Base-by-base conservation (phyloP, 495 filamentous ascomycete species). In the Daldinia childiae region DNA sequence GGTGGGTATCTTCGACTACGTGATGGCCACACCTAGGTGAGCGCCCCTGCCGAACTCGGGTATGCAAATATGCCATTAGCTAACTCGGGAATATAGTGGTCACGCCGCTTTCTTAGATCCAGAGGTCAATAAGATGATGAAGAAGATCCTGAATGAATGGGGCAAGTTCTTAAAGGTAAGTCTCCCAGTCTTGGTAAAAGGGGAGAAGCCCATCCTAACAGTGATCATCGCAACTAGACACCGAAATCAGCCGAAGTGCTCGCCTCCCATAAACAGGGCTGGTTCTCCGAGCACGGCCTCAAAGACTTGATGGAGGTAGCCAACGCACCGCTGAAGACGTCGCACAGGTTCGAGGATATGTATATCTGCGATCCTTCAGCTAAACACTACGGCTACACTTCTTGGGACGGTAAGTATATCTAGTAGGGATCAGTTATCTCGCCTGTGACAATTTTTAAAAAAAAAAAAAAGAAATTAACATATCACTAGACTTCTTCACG, bases 61-160 rank as follows among this genome's bases (percentile, higher is more conserved):
- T 24, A 4, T 15, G 4, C 19, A 15, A 29, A 15, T 29, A 4
- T 14, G 32, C 14, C 83, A 87, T 61, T 86, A 80, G 83, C 85
- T 86, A 0, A 88, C 88, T 83, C 81, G 79, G 9, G 86, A 83
- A 0, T 68, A 77, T 0, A 84, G 84, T 56, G 91, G 91, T 0
- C 87, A 87, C 63, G 88, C 89, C 0, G 87, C 87, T 1, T 93
- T 92, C 75, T 76, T 91, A 0, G 85, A 90, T 58, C 85, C 86
- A 0, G 87, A 91, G 4, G 88, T 94, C 58, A 93, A 93, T 65
- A 78, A 71, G 15, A 86, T 87, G 79, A 66, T 92, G n/a, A 89
- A 90, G 79, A 89, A 89, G 66, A 79, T 93, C 9, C 78, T 94
- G 8, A 87, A 90, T 68, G 83, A 84, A 39, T 93, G 90, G 91